Conservation (phyloP, 2,329 filamentous ascomycete genomes). For the Camptophora hylomeconis region DNA sequence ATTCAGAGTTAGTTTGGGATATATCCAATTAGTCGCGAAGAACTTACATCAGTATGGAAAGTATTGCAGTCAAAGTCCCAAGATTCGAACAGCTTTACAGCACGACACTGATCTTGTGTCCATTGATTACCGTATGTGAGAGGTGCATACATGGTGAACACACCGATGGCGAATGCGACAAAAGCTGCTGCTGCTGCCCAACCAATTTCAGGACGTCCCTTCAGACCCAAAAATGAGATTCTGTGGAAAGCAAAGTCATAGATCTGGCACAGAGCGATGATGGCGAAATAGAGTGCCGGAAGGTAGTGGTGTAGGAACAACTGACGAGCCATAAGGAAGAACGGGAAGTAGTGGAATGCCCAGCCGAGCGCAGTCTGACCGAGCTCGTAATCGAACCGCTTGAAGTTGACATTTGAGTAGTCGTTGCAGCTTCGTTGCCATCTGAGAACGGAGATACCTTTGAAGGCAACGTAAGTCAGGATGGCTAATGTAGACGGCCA, state of each 20-base stretch:
- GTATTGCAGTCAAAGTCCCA: conserved; percentile 99
- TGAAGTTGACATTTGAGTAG: conserved; percentile 70
- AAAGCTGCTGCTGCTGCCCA: conserved; percentile 61
- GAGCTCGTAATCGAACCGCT: conserved; percentile 95
- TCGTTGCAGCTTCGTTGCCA: conserved; percentile 92
- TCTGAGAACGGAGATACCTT: conserved; percentile 71
- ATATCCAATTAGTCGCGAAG: conserved; percentile 4
- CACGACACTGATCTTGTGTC: conserved; percentile 78
- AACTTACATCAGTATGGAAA: conserved; percentile 74
- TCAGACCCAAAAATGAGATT: conserved; percentile 53
- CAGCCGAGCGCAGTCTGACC: conserved; percentile 82
- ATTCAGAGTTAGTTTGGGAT: conserved; percentile 5
- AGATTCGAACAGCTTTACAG: conserved; percentile 70
- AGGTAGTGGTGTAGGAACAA: conserved; percentile 98
- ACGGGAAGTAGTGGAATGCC: conserved; percentile 98
- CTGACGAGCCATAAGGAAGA: conserved; percentile 95
- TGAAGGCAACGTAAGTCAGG: conserved; percentile 66
- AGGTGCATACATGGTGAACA: conserved; percentile 76
- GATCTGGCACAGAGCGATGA: conserved; percentile 76
- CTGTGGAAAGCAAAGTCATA: conserved; percentile 76
- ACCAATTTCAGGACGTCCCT: conserved; percentile 59
- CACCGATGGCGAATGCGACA: conserved; percentile 58
- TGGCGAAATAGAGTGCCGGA: conserved; percentile 87
- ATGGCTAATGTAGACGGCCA: conserved; percentile 75
- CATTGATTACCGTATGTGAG: conserved; percentile 87